Evolutionary conservation across 768 basidiomycete species (phyloP), one percentile per base, ranked within the genome.

Genomic region (Leccinum variicolor): DNA sequence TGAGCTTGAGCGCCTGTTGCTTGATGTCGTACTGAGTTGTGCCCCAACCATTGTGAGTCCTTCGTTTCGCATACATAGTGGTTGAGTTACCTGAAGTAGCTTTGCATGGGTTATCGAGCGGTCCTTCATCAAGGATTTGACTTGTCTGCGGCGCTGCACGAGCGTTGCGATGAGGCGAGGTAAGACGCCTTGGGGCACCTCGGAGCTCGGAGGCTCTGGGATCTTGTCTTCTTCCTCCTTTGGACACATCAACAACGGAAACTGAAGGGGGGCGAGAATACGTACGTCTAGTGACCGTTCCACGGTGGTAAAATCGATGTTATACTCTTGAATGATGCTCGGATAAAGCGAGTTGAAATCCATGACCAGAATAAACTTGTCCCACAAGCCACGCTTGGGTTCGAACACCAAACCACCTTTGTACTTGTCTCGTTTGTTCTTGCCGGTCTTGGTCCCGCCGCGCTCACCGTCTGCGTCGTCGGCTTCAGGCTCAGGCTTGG

Each of bases 341-440:
- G 97, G 97, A 70, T 99, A 99, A 55, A 99, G 80, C 59, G 94
- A 97, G 74, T 99, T 99, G 86, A 98, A 99, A 73, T 99, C 97
- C 97, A 99, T 99, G 73, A 99, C 97, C 17, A 99, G 81, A 73
- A 98, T 90, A 69, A 81, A 97, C 65, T 87, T 95, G 77, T 98
- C 97, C 92, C 93, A 98, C 41, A 99, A 77, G 11, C 95, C 93
- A 54, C 92, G 81, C 75, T 97, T 95, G 2, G 97, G 97, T 57
- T 97, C 92, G 62, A 99, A 94, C 19, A 99, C 97, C 53, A 98
- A 81, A 73, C 97, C 97, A 71, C 97, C 97, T 75, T 98, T 97
- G 78, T 93, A 99, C 75, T 98, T 98, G 75, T 98, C 96, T 52
- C 86, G 84, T 68, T 88, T 92, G 45, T 78, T 76, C 65, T 92